Base-by-base conservation (phyloP, 768 basidiomycete genomes). In the Boletellus sp. region DNA sequence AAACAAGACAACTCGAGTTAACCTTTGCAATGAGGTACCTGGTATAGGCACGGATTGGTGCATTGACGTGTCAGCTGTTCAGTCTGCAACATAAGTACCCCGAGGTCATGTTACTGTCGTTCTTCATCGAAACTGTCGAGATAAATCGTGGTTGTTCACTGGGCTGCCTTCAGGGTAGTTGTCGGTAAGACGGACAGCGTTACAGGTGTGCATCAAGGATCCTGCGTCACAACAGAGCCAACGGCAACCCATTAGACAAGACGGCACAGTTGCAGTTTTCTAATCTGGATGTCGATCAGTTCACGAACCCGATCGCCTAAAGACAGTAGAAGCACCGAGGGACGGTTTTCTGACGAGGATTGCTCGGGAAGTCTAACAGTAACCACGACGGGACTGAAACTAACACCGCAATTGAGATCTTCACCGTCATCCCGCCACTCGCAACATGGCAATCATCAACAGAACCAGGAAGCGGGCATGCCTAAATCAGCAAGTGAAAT, bases 371-470 rank as follows among this genome's bases (percentile, higher is more conserved):
- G 10, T 8, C 40, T 12, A 4, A 51, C 10, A 6, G 42, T 5
- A 1, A 42, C 16, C 6, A 50, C 8, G 6, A 41, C 47, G 11
- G 58, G 32, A 42, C 69, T 65, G 70, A 97, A 98, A 23, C 69
- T 74, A 45, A 96, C 71, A 22, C 78, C 72, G 72, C 94, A 97
- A 65, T 98, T 94, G 54, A 65, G 55, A 0, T 84, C 85, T 4
- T 57, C 69, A 58, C 94, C 95, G 64, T 93, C 94, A 70, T 98
- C 95, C 95, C 95, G 97, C 78, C 86, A 88, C 71, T 98, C 94
- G 1, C 79, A 79, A 16, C 75, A 79, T 10, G 62, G 60, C 76
- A 66, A 61, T 70, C 58, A 59, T 61, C n/a, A 8, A 22, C 28
- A n/a, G 47, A 55, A 3, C 56, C 53, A 47, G 54, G 58, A 10